A percentile compares a stretch with the other conserved stretches of the same genome.
Conservation (phyloP, 2,329 filamentous ascomycete species). For the Fusarium coffeatum region DNA sequence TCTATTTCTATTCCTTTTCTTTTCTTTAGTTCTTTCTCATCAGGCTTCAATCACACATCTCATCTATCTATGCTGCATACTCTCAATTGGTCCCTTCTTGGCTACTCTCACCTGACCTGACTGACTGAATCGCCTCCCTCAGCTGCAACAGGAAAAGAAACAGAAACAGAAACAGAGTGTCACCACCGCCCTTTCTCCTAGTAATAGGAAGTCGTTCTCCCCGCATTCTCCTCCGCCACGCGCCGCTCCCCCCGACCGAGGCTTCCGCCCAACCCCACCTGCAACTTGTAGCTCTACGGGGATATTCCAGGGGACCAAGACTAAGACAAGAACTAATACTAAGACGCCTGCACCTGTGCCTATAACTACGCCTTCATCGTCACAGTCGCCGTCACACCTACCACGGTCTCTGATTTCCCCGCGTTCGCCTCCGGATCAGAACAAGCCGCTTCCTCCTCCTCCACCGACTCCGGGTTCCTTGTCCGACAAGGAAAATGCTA, state of each 20-base stretch:
- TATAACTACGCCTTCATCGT: slow-evolving; percentile 33
- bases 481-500: slow-evolving; percentile 38
- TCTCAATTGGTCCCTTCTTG: background rate
- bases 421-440: slow-evolving; percentile 59
- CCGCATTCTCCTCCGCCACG: slow-evolving; percentile 46
- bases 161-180: slow-evolving; percentile 1
- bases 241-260: slow-evolving; percentile 43
- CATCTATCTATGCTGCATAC: background rate
- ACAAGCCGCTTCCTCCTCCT: slow-evolving; percentile 68
- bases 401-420: slow-evolving; percentile 47
- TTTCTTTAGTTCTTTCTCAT: background rate
- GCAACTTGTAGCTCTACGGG: slow-evolving; percentile 19
- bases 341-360: background rate
- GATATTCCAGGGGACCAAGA: slow-evolving; percentile 29
- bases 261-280: slow-evolving; percentile 43
- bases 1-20: background rate
- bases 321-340: slow-evolving; percentile 17
- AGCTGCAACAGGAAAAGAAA: slow-evolving; percentile 13
- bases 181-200: slow-evolving; percentile 1
- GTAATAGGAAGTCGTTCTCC: slow-evolving; percentile 21
- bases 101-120: background rate
- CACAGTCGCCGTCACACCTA: slow-evolving; percentile 43
- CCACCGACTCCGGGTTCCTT: slow-evolving; percentile 58
- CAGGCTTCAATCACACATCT: background rate
- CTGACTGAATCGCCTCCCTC: slow-evolving; percentile 16